A percentile compares a stretch with the other conserved stretches of the same genome.
Evolutionary conservation across 192 early-diverging fungal species (phyloP).

Genomic region (Coemansia javaensis): DNA sequence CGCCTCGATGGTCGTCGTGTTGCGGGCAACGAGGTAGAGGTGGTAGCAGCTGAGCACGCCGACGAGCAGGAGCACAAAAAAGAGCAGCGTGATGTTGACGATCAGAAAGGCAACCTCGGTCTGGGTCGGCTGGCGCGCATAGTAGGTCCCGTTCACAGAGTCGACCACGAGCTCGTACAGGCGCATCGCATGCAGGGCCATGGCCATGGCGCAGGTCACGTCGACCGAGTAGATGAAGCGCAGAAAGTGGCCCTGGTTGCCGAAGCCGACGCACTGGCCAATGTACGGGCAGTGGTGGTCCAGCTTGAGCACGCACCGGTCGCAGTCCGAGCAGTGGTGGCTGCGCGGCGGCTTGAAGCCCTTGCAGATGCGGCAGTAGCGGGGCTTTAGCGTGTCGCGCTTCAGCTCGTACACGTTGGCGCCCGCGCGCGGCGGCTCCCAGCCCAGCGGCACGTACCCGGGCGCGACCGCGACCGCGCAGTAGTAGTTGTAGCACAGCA

Average conservation of each 20-base stretch:
- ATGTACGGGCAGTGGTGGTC: conserved; percentile 93
- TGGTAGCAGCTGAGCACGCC: conserved; percentile 49
- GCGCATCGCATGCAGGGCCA: conserved; percentile 70
- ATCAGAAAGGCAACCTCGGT: conserved; percentile 69
- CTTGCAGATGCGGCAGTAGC: conserved; percentile 62
- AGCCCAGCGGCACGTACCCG: conserved; percentile 64
- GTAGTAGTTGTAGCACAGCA: conserved; percentile 86
- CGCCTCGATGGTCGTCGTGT: conserved; percentile 52
- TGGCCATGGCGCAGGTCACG: conserved; percentile 75
- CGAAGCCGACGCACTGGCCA: conserved; percentile 72
- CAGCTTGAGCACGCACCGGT: conserved; percentile 77
- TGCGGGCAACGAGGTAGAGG: conserved; percentile 35
- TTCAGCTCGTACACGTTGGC: conserved; percentile 63
- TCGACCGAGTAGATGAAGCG: conserved; percentile 54
- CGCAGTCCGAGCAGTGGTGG: conserved; percentile 75
- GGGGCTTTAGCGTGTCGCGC: conserved; percentile 58
- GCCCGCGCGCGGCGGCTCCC: conserved; percentile 38
- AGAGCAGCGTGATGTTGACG: conserved; percentile 60
- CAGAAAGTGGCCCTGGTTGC: conserved; percentile 72
- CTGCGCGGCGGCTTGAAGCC: conserved; percentile 71
- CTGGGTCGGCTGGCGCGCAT: conserved; percentile 57
- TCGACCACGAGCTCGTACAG: conserved; percentile 57
- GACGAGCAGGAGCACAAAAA: conserved; percentile 41
- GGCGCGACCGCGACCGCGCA: conserved; percentile 72
- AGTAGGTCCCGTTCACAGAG: conserved; percentile 50